phyloP scores from a whole-genome alignment of 2,329 filamentous ascomycete genomes.

The Sclerotiophoma versabilis region DNA sequence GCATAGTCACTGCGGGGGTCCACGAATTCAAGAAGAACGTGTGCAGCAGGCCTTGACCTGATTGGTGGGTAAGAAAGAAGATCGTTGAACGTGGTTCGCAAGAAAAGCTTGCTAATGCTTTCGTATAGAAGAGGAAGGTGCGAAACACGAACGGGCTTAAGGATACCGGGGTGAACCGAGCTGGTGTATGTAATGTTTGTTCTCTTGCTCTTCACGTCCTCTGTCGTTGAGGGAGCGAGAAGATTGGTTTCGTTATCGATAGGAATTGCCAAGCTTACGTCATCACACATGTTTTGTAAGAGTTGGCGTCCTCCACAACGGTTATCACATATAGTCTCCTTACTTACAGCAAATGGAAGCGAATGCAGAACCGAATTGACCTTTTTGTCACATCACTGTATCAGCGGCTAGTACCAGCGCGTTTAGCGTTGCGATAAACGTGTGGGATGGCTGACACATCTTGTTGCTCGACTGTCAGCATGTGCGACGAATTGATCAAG shows the following conservation, averaged over 20 bases:
- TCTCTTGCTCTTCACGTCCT: background rate
- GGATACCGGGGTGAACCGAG: background rate
- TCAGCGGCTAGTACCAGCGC: background rate
- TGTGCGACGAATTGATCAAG: background rate
- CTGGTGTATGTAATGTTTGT: too few relatives aligned
- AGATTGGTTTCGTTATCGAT: background rate
- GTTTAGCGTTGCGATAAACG: constrained; percentile 9
- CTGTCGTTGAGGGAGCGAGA: background rate
- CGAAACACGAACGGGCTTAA: background rate
- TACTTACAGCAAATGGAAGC: background rate
- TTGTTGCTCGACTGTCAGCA: background rate
- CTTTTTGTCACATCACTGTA: background rate
- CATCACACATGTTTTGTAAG: background rate
- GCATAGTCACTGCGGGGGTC: constrained; percentile 12
- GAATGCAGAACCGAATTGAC: background rate
- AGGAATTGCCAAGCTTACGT: background rate
- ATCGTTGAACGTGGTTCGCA: background rate
- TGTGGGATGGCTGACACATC: background rate
- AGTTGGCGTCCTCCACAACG: background rate
- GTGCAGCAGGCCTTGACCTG: constrained; percentile 1
- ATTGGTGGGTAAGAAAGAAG: constrained; percentile 3
- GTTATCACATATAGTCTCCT: too few relatives aligned
- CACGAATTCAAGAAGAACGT: constrained; percentile 9
- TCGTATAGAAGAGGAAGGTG: constrained; percentile 6
- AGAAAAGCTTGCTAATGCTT: constrained; percentile 9